Percentiles rank a stretch among this genome's conserved stretches.
phyloP scores from a whole-genome alignment of 2,329 filamentous ascomycete species.

The Hypoxylon sp. region DNA sequence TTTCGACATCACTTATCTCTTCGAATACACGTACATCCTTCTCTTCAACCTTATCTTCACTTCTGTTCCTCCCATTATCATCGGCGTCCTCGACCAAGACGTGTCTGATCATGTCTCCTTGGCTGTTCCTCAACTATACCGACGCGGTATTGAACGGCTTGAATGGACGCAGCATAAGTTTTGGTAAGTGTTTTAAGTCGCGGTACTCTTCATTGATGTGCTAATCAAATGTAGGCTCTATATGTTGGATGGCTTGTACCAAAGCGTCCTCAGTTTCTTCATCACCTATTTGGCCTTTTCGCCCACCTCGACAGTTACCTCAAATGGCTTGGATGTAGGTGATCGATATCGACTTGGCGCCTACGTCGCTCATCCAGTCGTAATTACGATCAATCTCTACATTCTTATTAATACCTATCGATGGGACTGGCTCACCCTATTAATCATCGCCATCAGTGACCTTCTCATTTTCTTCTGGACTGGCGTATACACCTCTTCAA shows the following conservation, averaged over 20 bases:
- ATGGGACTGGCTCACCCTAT: slow-evolving; percentile 96
- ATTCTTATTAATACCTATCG: slow-evolving; percentile 96
- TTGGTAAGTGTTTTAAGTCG: slow-evolving; percentile 75
- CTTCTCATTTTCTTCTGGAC: slow-evolving; percentile 97
- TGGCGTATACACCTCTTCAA: slow-evolving; percentile 79
- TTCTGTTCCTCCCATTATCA: slow-evolving; percentile 92
- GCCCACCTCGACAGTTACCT: slow-evolving; percentile 76
- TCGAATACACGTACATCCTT: slow-evolving; percentile 97
- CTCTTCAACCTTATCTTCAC: slow-evolving; percentile 98
- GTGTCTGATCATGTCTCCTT: slow-evolving; percentile 94
- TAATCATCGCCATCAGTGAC: slow-evolving; percentile 86
- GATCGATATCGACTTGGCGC: slow-evolving; percentile 89
- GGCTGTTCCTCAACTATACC: slow-evolving; percentile 94
- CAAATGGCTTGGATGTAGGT: slow-evolving; percentile 80
- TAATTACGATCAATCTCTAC: slow-evolving; percentile 93
- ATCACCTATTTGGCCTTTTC: slow-evolving; percentile 87
- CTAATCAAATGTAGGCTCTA: slow-evolving; percentile 75
- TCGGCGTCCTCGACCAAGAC: slow-evolving; percentile 97
- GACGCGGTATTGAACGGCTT: slow-evolving; percentile 92
- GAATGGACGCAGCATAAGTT: slow-evolving; percentile 98
- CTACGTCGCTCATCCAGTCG: slow-evolving; percentile 86
- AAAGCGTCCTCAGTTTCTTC: slow-evolving; percentile 94
- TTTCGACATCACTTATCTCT: slow-evolving; percentile 96
- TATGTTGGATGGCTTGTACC: slow-evolving; percentile 95
- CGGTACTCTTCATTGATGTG: slow-evolving; percentile 37